A percentile compares a stretch with the other conserved stretches of the same genome.
Evolutionary conservation across 331 rosid genomes (phyloP).

Genomic region (Rosa hybrid): DNA sequence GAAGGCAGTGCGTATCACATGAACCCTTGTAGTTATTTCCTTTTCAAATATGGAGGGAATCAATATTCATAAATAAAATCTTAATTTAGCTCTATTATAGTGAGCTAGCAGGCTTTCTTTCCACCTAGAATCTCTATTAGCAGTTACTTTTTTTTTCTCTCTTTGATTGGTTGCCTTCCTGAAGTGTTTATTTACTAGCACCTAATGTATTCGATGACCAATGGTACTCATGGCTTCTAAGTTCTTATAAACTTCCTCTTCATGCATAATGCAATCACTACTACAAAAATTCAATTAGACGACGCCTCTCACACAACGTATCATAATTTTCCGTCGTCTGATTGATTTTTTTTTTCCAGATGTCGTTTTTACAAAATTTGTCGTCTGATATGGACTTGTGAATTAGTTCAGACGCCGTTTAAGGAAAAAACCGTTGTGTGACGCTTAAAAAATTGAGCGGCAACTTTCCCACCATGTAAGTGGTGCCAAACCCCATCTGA

Average conservation of each 20-base stretch:
- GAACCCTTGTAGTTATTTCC: neutral
- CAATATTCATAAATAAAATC: neutral
- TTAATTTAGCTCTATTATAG: neutral
- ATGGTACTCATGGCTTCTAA: slow-evolving; percentile 13
- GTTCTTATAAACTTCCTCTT: slow-evolving; percentile 18
- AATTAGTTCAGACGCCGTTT: too few relatives aligned
- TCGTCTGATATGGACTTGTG: too few relatives aligned
- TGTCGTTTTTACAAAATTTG: too few relatives aligned
- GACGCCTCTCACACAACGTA: too few relatives aligned
- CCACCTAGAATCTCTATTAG: neutral
- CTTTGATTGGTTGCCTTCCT: neutral
- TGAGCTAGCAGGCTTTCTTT: neutral
- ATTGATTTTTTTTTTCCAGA: too few relatives aligned
- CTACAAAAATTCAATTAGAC: too few relatives aligned
- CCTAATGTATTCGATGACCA: neutral
- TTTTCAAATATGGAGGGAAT: neutral
- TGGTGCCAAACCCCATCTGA: too few relatives aligned
- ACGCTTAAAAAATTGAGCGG: too few relatives aligned
- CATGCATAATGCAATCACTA: slow-evolving; percentile 58
- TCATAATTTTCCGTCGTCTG: too few relatives aligned
- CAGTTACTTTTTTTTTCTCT: neutral
- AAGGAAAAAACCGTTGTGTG: too few relatives aligned
- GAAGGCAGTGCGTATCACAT: neutral
- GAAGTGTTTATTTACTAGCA: slow-evolving; percentile 6
- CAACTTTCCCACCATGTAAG: too few relatives aligned